Base-by-base conservation (phyloP, 345 rosid genomes). In the Draba incana region DNA sequence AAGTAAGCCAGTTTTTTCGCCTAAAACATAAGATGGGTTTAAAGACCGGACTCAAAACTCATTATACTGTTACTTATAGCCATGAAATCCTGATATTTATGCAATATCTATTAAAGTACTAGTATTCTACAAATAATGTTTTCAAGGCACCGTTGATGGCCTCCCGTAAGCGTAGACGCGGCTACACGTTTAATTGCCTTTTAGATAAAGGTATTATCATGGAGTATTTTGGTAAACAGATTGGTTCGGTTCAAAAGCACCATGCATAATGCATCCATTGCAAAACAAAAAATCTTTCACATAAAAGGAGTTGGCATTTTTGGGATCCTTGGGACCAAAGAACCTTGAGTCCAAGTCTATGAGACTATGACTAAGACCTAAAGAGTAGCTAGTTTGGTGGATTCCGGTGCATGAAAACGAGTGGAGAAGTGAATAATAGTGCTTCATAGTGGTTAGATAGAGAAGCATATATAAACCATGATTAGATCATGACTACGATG, bases 381-480 rank as follows among this genome's bases (percentile, higher is more conserved):
- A 20, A 56, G 12, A 28, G 8, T 72, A 56, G 64, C 27, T 38
- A 28, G 64, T 41, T 15, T 13, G 49, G 57, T 14, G 28, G 63
- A 70, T 60, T 50, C 25, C 13, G 38, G 63, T 54, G 55, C 49
- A 16, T 46, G 57, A 71, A 38, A 68, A 55, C 0, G 16, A 66
- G 48, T 41, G 25, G 24, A 50, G 31, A 51, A 51, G 46, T 35
- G 42, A 66, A 66, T 44, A 35, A 44, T 66, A 66, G 33, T 74
- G 68, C 57, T 61, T 59, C 68, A 59, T 66, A 74, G 68, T 74
- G 77, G 72, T 59, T 39, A 74, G 56, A 50, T 59, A 50, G 55
- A 66, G 61, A 73, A 48, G 31, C 43, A 46, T 43, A 58, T 35
- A 51, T 33, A 27, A 57, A 1, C 35, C n/a, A 41, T 64, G 59